A percentile compares a stretch with the other conserved stretches of the same genome.
Conservation (phyloP, 1,284 basidiomycete species). For the Cutaneotrichosporon mucoides region DNA sequence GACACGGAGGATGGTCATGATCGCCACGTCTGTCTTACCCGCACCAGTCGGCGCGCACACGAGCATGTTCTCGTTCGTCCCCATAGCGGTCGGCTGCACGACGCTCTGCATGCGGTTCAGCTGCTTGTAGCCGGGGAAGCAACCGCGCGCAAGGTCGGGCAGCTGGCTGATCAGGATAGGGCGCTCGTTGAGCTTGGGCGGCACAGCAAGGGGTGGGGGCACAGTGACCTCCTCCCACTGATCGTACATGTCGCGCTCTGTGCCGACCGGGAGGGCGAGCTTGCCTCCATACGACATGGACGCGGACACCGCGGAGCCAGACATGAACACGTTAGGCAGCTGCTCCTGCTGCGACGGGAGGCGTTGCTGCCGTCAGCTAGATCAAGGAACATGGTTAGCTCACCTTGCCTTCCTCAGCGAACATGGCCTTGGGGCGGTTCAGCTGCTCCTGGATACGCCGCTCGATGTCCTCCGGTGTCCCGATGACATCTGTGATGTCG, state of each 20-base stretch:
- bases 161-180: constrained; percentile 71
- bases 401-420: constrained; percentile 32
- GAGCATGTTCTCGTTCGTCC: constrained; percentile 93
- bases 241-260: constrained; percentile 56
- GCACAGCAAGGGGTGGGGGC: constrained; percentile 77
- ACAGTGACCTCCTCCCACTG: constrained; percentile 72
- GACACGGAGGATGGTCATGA: constrained; percentile 87
- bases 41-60: constrained; percentile 96
- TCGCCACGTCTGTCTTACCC: constrained; percentile 99
- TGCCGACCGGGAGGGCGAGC: constrained; percentile 80
- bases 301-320: constrained; percentile 59
- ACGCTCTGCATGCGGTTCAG: constrained; percentile 96
- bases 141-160: constrained; percentile 72
- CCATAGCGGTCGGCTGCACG: constrained; percentile 88
- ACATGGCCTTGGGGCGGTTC: constrained; percentile 35
- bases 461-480: constrained; percentile 29
- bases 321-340: constrained; percentile 88
- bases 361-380: constrained; percentile 42
- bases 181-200: constrained; percentile 68
- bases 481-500: constrained; percentile 41
- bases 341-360: constrained; percentile 55
- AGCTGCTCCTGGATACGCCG: constrained; percentile 42
- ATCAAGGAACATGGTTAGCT: constrained; percentile 3
- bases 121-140: constrained; percentile 83
- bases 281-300: constrained; percentile 67